Conservation (phyloP, 257 asterid species). For the Osmanthus fragrans region DNA sequence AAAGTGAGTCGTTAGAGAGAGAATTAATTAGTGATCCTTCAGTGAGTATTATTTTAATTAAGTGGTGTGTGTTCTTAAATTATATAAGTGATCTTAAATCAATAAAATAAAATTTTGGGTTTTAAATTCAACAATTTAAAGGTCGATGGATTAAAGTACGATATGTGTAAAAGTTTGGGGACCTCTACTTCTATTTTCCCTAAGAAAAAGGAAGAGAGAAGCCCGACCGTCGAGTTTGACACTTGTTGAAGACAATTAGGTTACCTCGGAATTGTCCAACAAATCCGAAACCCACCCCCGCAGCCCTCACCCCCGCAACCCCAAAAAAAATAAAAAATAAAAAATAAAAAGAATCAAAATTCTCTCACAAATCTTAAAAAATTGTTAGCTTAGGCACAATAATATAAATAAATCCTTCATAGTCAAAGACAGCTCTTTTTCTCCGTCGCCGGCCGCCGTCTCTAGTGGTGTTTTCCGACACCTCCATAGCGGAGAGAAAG, state of each 20-base stretch:
- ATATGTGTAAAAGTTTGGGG: neutral
- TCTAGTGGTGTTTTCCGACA: neutral
- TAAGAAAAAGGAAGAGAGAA: neutral
- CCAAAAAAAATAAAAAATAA: constrained; percentile 21
- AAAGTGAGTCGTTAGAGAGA: too few species aligned
- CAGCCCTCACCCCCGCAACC: too few species aligned
- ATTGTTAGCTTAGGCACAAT: neutral
- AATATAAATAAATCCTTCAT: neutral
- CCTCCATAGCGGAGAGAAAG: neutral
- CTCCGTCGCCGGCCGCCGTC: constrained; percentile 36
- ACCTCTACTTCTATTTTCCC: neutral
- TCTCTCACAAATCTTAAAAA: neutral
- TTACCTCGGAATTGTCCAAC: neutral
- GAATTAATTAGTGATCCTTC: too few species aligned
- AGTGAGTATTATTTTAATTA: too few species aligned
- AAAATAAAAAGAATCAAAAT: neutral
- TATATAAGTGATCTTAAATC: too few species aligned
- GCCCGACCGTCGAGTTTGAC: neutral
- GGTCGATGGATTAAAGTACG: neutral
- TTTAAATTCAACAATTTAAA: too few species aligned
- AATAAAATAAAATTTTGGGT: too few species aligned
- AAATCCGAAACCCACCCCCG: neutral
- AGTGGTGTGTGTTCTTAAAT: too few species aligned
- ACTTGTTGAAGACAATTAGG: neutral
- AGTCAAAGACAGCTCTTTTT: constrained; percentile 38